Percentiles rank a stretch among this genome's conserved stretches.
Evolutionary conservation across 306 rosid genomes (phyloP).

Genomic region (Vigna nakashimae): DNA sequence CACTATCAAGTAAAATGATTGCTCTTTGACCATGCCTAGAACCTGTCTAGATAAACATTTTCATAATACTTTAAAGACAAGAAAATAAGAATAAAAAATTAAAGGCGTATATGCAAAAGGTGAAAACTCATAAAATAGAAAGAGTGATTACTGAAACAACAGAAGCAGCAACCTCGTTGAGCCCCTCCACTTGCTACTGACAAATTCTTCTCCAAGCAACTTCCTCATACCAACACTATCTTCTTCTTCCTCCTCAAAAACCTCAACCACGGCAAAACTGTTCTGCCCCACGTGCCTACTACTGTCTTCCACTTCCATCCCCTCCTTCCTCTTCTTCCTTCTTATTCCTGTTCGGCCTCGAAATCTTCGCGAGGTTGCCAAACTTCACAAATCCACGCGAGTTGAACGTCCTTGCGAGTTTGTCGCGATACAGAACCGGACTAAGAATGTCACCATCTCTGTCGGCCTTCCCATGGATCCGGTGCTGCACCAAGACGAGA

Average conservation of each 20-base stretch:
- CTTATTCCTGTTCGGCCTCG: conserved; percentile 73
- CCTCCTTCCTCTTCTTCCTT: conserved; percentile 23
- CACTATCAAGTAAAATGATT: neutral
- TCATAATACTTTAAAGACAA: no score
- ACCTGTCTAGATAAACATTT: no score
- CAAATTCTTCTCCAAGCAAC: conserved; percentile 68
- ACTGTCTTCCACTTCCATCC: conserved; percentile 27
- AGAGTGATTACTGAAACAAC: conserved; percentile 44
- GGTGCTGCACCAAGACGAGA: conserved; percentile 57
- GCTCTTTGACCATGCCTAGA: neutral
- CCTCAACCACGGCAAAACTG: conserved; percentile 58
- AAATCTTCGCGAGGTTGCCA: conserved; percentile 74
- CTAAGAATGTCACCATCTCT: conserved; percentile 67
- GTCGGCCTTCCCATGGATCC: conserved; percentile 66
- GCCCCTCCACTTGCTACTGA: conserved; percentile 76
- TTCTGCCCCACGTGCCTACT: conserved; percentile 53
- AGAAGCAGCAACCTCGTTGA: conserved; percentile 77
- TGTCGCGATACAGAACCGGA: conserved; percentile 77
- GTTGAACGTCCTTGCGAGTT: conserved; percentile 70
- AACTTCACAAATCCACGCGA: conserved; percentile 77
- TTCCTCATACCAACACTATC: conserved; percentile 61
- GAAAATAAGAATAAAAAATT: no score
- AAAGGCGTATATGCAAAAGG: conserved; percentile 12
- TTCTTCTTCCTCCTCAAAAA: conserved; percentile 71
- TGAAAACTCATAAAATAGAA: conserved; percentile 51